phyloP scores from a whole-genome alignment of 805 yeast species.

The Saturnispora quitensis region DNA sequence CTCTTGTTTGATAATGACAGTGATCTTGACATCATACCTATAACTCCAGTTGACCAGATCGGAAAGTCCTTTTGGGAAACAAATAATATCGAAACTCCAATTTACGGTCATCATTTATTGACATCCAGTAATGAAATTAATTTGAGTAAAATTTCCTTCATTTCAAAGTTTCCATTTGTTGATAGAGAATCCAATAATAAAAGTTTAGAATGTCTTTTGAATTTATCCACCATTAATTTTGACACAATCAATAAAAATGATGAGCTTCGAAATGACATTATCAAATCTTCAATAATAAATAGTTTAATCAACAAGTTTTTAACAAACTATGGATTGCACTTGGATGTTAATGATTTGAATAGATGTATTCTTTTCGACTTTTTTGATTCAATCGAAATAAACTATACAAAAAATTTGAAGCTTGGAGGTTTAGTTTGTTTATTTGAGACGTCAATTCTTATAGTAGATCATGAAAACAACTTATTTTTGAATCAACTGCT shows the following conservation, averaged over 20 bases:
- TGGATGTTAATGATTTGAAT: conserved; percentile 4
- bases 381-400: conserved; percentile 14
- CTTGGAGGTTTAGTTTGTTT: conserved; percentile 14
- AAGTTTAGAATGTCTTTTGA: conserved; percentile 20
- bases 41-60: conserved; percentile 21
- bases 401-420: neutral
- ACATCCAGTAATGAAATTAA: conserved; percentile 5
- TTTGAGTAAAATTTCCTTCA: conserved; percentile 17
- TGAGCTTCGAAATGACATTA: conserved; percentile 9
- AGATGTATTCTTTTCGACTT: conserved; percentile 18
- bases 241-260: conserved; percentile 18
- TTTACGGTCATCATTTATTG: neutral
- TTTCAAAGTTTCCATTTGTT: conserved; percentile 22
- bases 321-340: neutral
- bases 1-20: neutral
- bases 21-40: conserved; percentile 6
- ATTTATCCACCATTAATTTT: conserved; percentile 19
- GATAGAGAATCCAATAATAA: conserved; percentile 4
- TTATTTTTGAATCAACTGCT: conserved; percentile 16
- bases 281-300: conserved; percentile 21
- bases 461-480: conserved; percentile 10
- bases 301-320: conserved; percentile 8
- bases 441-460: conserved; percentile 19
- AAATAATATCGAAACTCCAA: neutral
- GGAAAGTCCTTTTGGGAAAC: conserved; percentile 17